phyloP scores from a whole-genome alignment of 2,329 filamentous ascomycete species.

The Phyllosticta paracitricarpa region DNA sequence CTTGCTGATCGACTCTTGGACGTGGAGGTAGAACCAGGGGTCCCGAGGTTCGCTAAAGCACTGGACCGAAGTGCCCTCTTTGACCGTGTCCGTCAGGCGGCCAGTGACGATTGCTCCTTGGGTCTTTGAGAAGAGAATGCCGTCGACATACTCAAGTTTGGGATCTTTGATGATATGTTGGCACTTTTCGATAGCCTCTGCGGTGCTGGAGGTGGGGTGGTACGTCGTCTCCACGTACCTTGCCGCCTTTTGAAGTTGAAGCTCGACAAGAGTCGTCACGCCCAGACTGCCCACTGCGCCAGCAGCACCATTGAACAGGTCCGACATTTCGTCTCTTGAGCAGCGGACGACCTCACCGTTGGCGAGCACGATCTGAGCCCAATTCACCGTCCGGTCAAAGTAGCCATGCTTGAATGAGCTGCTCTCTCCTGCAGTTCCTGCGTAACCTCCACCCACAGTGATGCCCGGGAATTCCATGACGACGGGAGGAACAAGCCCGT shows the following conservation, averaged over 20 bases:
- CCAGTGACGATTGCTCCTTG: slow-evolving; percentile 37
- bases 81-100: slow-evolving; percentile 23
- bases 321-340: slow-evolving; percentile 44
- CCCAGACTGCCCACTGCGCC: slow-evolving; percentile 59
- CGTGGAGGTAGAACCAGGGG: slow-evolving; percentile 43
- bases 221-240: slow-evolving; percentile 6
- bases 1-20: slow-evolving; percentile 11
- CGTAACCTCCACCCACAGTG: slow-evolving; percentile 58
- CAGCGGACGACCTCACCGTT: slow-evolving; percentile 48
- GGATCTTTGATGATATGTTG: not conserved
- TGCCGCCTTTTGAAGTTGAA: slow-evolving; percentile 26
- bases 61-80: not conserved
- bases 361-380: slow-evolving; percentile 55
- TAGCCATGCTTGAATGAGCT: slow-evolving; percentile 55
- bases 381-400: slow-evolving; percentile 52
- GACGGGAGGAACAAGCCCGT: slow-evolving; percentile 52
- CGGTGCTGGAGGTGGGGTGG: not conserved
- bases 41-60: slow-evolving; percentile 23
- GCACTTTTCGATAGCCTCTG: slow-evolving; percentile 1
- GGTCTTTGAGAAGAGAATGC: slow-evolving; percentile 37
- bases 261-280: slow-evolving; percentile 48
- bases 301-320: slow-evolving; percentile 56
- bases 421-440: slow-evolving; percentile 58
- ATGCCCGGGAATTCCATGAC: slow-evolving; percentile 67
- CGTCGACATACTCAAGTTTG: slow-evolving; percentile 37